Conservation (phyloP, 2,329 filamentous ascomycete species). For the Furcasterigmium furcatum region DNA sequence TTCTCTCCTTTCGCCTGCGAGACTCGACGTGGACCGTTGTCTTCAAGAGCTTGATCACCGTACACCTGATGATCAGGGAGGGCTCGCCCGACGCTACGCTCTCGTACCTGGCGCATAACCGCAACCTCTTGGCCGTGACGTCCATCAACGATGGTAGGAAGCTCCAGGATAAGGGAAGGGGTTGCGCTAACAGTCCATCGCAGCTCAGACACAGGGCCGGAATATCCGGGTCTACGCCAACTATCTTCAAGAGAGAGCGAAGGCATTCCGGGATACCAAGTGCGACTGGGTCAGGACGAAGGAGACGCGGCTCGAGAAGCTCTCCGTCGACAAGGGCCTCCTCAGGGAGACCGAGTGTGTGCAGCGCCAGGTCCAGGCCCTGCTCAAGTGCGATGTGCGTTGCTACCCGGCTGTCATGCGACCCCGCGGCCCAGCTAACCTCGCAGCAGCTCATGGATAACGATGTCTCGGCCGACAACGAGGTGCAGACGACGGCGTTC, state of each 20-base stretch:
- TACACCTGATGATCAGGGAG: conserved; percentile 97
- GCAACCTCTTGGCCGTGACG: conserved; percentile 81
- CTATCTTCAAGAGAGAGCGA: conserved; percentile 80
- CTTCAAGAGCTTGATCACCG: conserved; percentile 94
- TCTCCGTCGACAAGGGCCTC: conserved; percentile 88
- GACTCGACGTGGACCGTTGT: conserved; percentile 99
- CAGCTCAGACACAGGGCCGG: conserved; percentile 89
- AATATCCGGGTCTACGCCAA: conserved; percentile 91
- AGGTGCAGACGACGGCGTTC: conserved; percentile 94
- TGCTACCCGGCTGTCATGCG: neutral
- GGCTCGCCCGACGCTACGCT: conserved; percentile 87
- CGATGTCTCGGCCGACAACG: conserved; percentile 75
- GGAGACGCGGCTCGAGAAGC: conserved; percentile 77
- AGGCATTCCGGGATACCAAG: conserved; percentile 79
- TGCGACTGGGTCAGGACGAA: conserved; percentile 86
- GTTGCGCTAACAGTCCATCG: conserved; percentile 2
- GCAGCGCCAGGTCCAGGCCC: conserved; percentile 79
- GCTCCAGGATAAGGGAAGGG: too few species aligned
- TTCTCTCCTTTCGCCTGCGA: conserved; percentile 80
- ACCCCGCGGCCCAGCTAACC: conserved; percentile 2
- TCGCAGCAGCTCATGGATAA: conserved; percentile 69
- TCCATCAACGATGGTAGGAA: conserved; percentile 84
- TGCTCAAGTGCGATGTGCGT: conserved; percentile 87
- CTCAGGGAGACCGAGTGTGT: conserved; percentile 88
- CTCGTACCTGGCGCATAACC: conserved; percentile 77